These are phyloP conservation scores for Penicillium nucicola DNA, from an alignment of 495 filamentous ascomycete species.

Conservation along the genomic window DNA sequence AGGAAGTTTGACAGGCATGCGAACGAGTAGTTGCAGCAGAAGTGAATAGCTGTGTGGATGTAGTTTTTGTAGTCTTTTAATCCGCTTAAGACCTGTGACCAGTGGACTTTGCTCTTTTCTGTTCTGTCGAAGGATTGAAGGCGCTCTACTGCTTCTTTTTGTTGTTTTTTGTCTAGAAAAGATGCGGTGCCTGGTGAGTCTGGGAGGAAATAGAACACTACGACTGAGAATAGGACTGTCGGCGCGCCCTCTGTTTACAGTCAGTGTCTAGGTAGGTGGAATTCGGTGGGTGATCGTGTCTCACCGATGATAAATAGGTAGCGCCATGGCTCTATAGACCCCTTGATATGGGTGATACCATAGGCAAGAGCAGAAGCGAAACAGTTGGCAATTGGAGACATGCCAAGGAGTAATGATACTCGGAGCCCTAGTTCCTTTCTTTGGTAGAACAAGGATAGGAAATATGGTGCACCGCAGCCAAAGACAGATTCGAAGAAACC, in stretches of 20 bases:
- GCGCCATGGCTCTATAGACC: conserved; percentile 23
- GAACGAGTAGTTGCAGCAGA: conserved; percentile 30
- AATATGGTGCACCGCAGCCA: conserved; percentile 59
- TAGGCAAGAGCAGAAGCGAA: conserved; percentile 75
- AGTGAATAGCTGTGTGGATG: conserved; percentile 24
- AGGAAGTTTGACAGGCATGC: conserved; percentile 65
- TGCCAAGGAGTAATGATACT: conserved; percentile 64
- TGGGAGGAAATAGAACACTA: conserved; percentile 61
- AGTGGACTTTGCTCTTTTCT: conserved; percentile 17
- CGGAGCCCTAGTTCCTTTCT: conserved; percentile 67
- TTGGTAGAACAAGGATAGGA: conserved; percentile 73
- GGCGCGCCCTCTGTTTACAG: conserved; percentile 65
- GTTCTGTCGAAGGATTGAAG: conserved; percentile 23
- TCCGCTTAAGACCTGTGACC: conserved; percentile 20
- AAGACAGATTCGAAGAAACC: conserved; percentile 59
- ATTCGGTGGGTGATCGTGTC: neutral
- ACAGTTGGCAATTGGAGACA: conserved; percentile 69
- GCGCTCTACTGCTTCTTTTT: conserved; percentile 22
- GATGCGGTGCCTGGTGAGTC: conserved; percentile 62
- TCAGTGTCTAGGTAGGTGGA: conserved; percentile 32
- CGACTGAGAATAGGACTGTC: conserved; percentile 55
- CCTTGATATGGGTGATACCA: conserved; percentile 55
- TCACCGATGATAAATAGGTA: conserved; percentile 30
- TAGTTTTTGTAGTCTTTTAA: conserved; percentile 30
- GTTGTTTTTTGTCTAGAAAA: conserved; percentile 63